Evolutionary conservation across 371 early-diverging fungal species (phyloP).

Genomic region (Dentiscutata heterogama): DNA sequence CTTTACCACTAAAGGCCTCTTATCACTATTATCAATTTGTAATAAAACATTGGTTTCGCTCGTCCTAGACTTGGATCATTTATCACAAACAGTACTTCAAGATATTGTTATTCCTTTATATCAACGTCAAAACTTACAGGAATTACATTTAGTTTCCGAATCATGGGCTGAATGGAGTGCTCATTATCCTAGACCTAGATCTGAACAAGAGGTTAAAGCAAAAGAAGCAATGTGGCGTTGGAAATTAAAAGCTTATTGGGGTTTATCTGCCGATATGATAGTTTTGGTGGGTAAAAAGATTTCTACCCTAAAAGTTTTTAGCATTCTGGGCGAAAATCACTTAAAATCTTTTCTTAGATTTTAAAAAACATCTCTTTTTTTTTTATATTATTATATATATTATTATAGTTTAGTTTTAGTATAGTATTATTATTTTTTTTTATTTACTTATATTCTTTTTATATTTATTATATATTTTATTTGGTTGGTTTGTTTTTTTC

Average conservation of each 20-base stretch:
- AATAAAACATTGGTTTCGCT: neutral
- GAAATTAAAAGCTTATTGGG: conserved; percentile 44
- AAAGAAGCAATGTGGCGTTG: conserved; percentile 46
- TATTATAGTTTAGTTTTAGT: too few species aligned
- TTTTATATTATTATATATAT: too few species aligned
- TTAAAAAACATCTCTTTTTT: too few species aligned
- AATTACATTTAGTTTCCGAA: conserved; percentile 42
- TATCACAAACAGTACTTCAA: conserved; percentile 18
- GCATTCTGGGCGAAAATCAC: conserved; percentile 39
- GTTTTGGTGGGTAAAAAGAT: conserved; percentile 3
- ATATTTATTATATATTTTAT: too few species aligned
- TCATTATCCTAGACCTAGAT: conserved; percentile 39
- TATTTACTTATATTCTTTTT: too few species aligned
- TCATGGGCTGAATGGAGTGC: conserved; percentile 38
- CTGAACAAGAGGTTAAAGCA: conserved; percentile 32
- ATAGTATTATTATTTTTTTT: too few species aligned
- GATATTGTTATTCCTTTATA: conserved; percentile 42
- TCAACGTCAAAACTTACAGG: conserved; percentile 10
- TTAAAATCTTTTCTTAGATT: neutral
- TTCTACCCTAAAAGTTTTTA: conserved; percentile 29
- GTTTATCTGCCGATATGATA: conserved; percentile 22
- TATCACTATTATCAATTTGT: conserved; percentile 28
- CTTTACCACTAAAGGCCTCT: conserved; percentile 11
- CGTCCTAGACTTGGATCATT: conserved; percentile 27
- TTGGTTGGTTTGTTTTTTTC: too few species aligned